Percentiles rank a stretch among this genome's conserved stretches.
These are phyloP conservation scores for Cicer yamashitae DNA, from an alignment of 306 rosid genomes.

Conservation along the genomic window DNA sequence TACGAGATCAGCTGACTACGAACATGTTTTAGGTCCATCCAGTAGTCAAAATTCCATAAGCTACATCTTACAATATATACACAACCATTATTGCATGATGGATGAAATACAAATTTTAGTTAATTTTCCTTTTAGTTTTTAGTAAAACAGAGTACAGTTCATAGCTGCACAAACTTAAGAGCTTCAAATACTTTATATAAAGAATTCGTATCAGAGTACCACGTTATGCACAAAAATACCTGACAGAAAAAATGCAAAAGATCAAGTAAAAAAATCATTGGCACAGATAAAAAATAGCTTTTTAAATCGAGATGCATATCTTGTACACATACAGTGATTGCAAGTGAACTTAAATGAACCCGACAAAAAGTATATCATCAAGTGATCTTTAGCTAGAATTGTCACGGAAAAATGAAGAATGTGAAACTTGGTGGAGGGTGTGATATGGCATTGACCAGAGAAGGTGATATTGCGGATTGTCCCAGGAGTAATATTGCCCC, in stretches of 20 bases:
- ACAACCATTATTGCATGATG: slow-evolving; percentile 5
- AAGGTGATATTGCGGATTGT: slow-evolving; percentile 1
- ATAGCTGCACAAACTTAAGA: neutral
- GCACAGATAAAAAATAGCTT: neutral
- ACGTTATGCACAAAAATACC: neutral
- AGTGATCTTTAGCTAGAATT: neutral
- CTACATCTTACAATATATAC: neutral
- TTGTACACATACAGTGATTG: neutral
- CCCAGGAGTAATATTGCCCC: neutral
- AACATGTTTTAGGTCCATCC: slow-evolving; percentile 1
- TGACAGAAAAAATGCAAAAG: neutral
- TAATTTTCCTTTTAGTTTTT: no score
- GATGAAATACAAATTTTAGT: neutral
- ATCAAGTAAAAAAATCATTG: neutral
- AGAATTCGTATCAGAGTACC: neutral
- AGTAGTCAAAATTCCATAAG: neutral
- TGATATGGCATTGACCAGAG: neutral
- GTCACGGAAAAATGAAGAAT: slow-evolving; percentile 1
- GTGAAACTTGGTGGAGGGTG: neutral
- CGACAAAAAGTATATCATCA: no score
- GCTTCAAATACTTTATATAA: neutral
- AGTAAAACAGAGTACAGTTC: neutral
- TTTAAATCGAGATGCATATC: neutral
- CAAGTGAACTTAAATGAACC: neutral
- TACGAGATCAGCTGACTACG: neutral